Percentiles rank a stretch among this genome's conserved stretches.
phyloP scores from a whole-genome alignment of 768 basidiomycete genomes.

The Leccinum variicolor region DNA sequence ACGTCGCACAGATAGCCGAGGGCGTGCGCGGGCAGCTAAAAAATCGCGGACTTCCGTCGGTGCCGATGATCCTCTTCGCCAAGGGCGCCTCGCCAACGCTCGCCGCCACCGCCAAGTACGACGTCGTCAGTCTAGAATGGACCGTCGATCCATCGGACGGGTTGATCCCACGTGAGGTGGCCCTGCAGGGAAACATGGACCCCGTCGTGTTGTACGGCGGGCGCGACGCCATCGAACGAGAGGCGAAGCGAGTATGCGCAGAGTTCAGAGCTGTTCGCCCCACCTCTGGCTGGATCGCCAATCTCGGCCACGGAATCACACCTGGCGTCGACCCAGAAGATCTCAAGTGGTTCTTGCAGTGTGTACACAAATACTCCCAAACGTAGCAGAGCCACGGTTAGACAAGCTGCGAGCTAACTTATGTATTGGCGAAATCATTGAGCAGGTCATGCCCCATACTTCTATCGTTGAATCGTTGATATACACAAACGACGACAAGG shows the following conservation, averaged over 20 bases:
- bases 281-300: slow-evolving; percentile 87
- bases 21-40: slow-evolving; percentile 61
- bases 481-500: slow-evolving; percentile 18
- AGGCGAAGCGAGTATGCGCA: slow-evolving; percentile 79
- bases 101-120: slow-evolving; percentile 69
- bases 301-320: slow-evolving; percentile 96
- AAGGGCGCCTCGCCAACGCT: slow-evolving; percentile 88
- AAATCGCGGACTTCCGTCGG: slow-evolving; percentile 48
- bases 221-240: slow-evolving; percentile 76
- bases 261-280: slow-evolving; percentile 58
- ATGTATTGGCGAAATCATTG: not conserved
- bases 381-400: not conserved
- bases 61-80: slow-evolving; percentile 90
- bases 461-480: slow-evolving; percentile 12
- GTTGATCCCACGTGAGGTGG: slow-evolving; percentile 57
- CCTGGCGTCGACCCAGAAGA: slow-evolving; percentile 95
- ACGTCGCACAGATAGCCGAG: slow-evolving; percentile 66
- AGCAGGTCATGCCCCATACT: slow-evolving; percentile 4
- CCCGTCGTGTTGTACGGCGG: slow-evolving; percentile 86
- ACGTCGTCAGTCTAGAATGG: slow-evolving; percentile 93
- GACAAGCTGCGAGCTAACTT: not conserved
- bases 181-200: slow-evolving; percentile 92
- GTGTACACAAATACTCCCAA: slow-evolving; percentile 77
- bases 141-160: slow-evolving; percentile 67
- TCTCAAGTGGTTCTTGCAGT: slow-evolving; percentile 86